Evolutionary conservation across 129 eudicot species (phyloP), one percentile per base, ranked within the genome.

Genomic region (Saposhnikovia divaricata): DNA sequence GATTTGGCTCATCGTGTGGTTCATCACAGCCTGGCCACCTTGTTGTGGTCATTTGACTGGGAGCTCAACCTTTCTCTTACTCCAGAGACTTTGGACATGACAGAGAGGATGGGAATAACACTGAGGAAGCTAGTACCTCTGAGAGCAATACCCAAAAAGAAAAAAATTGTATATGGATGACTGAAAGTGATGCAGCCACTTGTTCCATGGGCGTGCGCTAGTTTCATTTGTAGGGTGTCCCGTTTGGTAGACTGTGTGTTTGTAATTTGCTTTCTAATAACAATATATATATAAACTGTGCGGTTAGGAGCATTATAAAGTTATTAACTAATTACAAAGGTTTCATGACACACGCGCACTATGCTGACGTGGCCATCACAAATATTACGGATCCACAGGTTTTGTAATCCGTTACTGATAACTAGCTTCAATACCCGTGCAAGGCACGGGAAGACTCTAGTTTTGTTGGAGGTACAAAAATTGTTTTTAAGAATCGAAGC

Each of bases 91-190:
- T 5, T 66, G 75, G 81, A 78, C 44, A 66, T 78, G 81, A 47
- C 69, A 6, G 81, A 78, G 75, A 78, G 61, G 74, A 42, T 66
- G 74, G 81, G 81, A 13, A 63, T 78, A 70, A 78, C 81, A 5
- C 34, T 66, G 61, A 42, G 63, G 44, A 78, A 44, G 63, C 46
- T 63, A 11, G 39, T 40, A 42, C 81, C 81, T 12, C 39, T 78
- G 5, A 78, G 48, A 45, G 81, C 28, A 5, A 44, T 78, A 63
- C 81, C 81, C 73, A 31, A 31, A 4, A 31, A 13, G 5, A 28
- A 10, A 23, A 25, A 28, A 66, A 4, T 66, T 31, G 40, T 66
- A 38, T 28, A 12, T 34, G 72, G 40, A 28, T 23, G 28, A 59
- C 66, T 59, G 4, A 59, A 23, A 59, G 4, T 59, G 66, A n/a